A percentile compares a stretch with the other conserved stretches of the same genome.
Conservation (phyloP, 1,139 yeast species). For the Scheffersomyces titani region DNA sequence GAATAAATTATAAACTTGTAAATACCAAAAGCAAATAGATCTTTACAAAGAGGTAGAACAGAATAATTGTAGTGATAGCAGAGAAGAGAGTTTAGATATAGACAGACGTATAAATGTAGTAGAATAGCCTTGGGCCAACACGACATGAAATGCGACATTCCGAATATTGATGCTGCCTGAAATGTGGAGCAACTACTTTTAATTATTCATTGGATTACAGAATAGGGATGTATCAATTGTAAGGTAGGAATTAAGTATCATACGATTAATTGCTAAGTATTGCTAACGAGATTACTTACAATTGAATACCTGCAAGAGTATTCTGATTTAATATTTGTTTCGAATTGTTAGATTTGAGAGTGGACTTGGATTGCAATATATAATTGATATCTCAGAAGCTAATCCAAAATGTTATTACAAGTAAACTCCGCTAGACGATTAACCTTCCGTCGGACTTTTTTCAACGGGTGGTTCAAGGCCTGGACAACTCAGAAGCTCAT, state of each 20-base stretch:
- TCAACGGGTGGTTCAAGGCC: constrained; percentile 12
- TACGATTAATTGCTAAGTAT: neutral
- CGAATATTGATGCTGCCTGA: neutral
- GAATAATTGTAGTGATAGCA: no score
- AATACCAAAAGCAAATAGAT: neutral
- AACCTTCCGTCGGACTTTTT: constrained; percentile 5
- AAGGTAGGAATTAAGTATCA: neutral
- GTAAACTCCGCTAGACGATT: neutral
- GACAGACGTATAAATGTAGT: neutral
- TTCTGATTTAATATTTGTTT: neutral
- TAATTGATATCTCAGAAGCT: neutral
- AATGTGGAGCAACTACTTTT: neutral
- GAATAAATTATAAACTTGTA: neutral
- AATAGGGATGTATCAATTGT: neutral
- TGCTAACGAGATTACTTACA: neutral
- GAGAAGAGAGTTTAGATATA: neutral
- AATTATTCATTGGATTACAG: neutral
- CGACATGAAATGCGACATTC: neutral
- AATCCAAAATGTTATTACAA: neutral
- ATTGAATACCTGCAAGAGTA: no score
- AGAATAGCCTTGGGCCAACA: neutral
- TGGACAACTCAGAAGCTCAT: constrained; percentile 22
- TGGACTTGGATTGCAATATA: neutral
- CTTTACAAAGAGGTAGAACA: neutral
- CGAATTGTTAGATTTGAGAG: neutral